A percentile compares a stretch with the other conserved stretches of the same genome.
Evolutionary conservation across 106 monocot species (phyloP).

Genomic region (Phalaenopsis aphrodite): DNA sequence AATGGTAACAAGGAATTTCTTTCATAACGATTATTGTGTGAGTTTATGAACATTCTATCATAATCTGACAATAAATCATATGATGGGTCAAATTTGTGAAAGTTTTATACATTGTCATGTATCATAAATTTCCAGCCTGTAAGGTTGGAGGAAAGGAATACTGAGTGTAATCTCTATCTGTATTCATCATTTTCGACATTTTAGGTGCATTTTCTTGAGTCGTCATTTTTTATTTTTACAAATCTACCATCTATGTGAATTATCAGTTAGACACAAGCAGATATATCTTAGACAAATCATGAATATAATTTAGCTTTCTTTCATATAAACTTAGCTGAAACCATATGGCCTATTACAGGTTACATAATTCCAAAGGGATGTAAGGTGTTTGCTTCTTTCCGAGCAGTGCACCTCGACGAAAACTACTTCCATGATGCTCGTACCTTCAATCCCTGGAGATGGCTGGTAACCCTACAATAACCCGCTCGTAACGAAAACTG

Average conservation of each 20-base stretch:
- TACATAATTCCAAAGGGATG: constrained; percentile 89
- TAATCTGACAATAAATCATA: background rate
- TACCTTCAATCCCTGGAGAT: constrained; percentile 90
- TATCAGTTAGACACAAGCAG: too few species aligned
- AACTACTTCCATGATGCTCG: constrained; percentile 61
- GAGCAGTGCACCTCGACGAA: constrained; percentile 70
- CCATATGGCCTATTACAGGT: constrained; percentile 21
- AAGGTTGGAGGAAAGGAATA: too few species aligned
- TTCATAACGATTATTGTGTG: too few species aligned
- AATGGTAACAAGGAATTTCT: too few species aligned
- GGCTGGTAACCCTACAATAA: constrained; percentile 36
- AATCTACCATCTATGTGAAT: too few species aligned
- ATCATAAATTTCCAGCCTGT: background rate
- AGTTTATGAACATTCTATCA: too few species aligned
- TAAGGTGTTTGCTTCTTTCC: constrained; percentile 80
- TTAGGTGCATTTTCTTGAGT: too few species aligned
- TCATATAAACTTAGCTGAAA: background rate
- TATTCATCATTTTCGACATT: too few species aligned
- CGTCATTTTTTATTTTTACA: too few species aligned
- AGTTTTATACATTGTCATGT: background rate
- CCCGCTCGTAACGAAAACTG: background rate
- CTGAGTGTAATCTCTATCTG: too few species aligned
- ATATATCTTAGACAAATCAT: too few species aligned
- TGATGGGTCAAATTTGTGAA: background rate
- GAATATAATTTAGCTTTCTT: too few species aligned